Percentiles rank a stretch among this genome's conserved stretches.
phyloP scores from a whole-genome alignment of 2,329 filamentous ascomycete species.

The Alternaria postmessia region DNA sequence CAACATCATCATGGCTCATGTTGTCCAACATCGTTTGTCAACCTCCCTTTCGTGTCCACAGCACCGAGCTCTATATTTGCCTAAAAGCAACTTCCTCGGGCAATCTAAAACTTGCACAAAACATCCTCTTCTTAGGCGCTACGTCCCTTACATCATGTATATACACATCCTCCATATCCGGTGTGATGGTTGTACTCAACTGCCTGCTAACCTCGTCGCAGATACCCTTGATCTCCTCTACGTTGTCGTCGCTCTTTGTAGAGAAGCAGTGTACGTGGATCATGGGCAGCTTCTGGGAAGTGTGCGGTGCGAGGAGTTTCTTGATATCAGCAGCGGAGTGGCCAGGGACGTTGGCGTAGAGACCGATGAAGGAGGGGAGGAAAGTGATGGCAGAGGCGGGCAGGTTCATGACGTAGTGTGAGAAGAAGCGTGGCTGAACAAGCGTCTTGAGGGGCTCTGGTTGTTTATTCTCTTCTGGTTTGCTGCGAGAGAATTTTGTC shows the following conservation, averaged over 20 bases:
- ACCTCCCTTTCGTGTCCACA: background rate
- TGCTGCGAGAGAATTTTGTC: constrained; percentile 36
- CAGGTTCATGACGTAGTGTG: constrained; percentile 98
- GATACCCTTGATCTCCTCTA: constrained; percentile 66
- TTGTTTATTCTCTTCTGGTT: constrained; percentile 24
- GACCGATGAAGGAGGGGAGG: constrained; percentile 75
- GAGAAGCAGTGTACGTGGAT: constrained; percentile 96
- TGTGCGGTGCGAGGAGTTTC: constrained; percentile 50
- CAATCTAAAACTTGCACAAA: constrained; percentile 89
- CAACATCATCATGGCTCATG: background rate
- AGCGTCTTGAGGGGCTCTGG: constrained; percentile 50
- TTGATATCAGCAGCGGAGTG: constrained; percentile 33
- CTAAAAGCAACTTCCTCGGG: constrained; percentile 84
- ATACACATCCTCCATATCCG: constrained; percentile 64
- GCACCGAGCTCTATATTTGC: constrained; percentile 5
- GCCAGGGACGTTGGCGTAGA: constrained; percentile 70
- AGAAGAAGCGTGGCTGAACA: constrained; percentile 74
- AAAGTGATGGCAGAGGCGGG: constrained; percentile 90
- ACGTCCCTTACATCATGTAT: constrained; percentile 80
- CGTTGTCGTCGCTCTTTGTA: constrained; percentile 78
- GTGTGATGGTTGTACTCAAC: constrained; percentile 66
- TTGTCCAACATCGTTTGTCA: background rate
- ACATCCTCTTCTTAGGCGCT: constrained; percentile 94
- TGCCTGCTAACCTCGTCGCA: constrained; percentile 71
- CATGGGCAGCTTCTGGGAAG: constrained; percentile 70